Evolutionary conservation across 2,329 filamentous ascomycete species (phyloP).

Genomic region (Tolypocladium sp.): DNA sequence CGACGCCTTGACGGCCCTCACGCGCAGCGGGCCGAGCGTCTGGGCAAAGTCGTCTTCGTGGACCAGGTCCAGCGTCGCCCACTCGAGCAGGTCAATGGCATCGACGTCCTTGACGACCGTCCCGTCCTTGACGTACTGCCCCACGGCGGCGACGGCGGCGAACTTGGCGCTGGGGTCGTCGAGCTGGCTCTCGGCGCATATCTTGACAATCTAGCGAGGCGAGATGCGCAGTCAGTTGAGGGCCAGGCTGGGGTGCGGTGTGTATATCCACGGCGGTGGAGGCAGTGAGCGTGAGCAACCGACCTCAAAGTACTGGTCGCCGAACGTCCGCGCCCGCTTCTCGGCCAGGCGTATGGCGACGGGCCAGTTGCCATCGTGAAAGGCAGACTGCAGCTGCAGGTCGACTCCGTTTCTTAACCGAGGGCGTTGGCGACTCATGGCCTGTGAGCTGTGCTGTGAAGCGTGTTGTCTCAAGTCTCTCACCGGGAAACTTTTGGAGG

Average conservation of each 20-base stretch:
- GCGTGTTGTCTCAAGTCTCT: neutral
- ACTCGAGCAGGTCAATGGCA: constrained; percentile 44
- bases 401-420: constrained; percentile 40
- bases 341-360: constrained; percentile 41
- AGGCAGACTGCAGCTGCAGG: constrained; percentile 45
- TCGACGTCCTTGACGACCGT: constrained; percentile 39
- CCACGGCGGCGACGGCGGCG: constrained; percentile 32
- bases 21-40: constrained; percentile 40
- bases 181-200: constrained; percentile 41
- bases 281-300: neutral
- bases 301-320: constrained; percentile 49
- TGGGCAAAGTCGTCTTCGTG: constrained; percentile 31
- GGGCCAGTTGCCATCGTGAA: constrained; percentile 44
- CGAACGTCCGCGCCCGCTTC: constrained; percentile 36
- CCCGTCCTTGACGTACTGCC: constrained; percentile 36
- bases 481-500: neutral
- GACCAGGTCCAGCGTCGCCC: constrained; percentile 33
- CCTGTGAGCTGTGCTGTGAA: neutral
- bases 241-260: neutral
- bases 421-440: constrained; percentile 25
- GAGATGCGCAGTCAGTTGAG: neutral
- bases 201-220: constrained; percentile 31
- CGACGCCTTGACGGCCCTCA: constrained; percentile 42
- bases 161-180: constrained; percentile 39
- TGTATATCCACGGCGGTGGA: neutral